These are phyloP conservation scores for Nemania serpens DNA, from an alignment of 2,329 filamentous ascomycete species.

Conservation along the genomic window DNA sequence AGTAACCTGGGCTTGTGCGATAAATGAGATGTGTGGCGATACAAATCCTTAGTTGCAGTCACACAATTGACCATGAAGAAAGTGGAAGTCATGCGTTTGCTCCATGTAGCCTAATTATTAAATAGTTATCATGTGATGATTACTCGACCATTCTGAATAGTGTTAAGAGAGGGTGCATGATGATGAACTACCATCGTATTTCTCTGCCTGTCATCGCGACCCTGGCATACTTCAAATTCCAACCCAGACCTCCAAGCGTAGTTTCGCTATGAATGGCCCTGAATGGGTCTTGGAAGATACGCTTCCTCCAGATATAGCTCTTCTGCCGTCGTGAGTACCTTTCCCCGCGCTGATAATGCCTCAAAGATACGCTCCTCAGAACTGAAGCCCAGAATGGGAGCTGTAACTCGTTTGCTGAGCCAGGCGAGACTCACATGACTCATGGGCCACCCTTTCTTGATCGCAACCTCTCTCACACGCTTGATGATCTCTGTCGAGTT, in stretches of 20 bases:
- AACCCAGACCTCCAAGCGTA: background rate
- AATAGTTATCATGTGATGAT: too few relatives aligned
- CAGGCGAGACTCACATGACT: conserved; percentile 10
- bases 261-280: conserved; percentile 3
- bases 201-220: background rate
- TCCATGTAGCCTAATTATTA: too few relatives aligned
- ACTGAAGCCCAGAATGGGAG: conserved; percentile 9
- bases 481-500: conserved; percentile 2
- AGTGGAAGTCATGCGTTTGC: too few relatives aligned
- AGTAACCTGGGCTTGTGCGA: too few relatives aligned
- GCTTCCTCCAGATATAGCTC: conserved; percentile 12
- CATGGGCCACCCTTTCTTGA: conserved; percentile 6
- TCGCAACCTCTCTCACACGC: conserved; percentile 3
- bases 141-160: too few relatives aligned
- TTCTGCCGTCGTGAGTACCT: conserved; percentile 11
- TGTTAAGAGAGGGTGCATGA: too few relatives aligned
- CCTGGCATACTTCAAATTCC: background rate
- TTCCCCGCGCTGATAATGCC: conserved; percentile 3
- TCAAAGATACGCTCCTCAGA: conserved; percentile 12
- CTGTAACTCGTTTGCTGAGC: conserved; percentile 2
- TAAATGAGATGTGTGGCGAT: too few relatives aligned
- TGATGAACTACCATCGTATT: too few relatives aligned
- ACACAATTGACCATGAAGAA: too few relatives aligned
- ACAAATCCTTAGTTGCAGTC: too few relatives aligned
- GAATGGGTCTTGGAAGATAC: conserved; percentile 8